These are phyloP conservation scores for Apiotrichum gracile DNA, from an alignment of 1,284 basidiomycete species.

Conservation along the genomic window DNA sequence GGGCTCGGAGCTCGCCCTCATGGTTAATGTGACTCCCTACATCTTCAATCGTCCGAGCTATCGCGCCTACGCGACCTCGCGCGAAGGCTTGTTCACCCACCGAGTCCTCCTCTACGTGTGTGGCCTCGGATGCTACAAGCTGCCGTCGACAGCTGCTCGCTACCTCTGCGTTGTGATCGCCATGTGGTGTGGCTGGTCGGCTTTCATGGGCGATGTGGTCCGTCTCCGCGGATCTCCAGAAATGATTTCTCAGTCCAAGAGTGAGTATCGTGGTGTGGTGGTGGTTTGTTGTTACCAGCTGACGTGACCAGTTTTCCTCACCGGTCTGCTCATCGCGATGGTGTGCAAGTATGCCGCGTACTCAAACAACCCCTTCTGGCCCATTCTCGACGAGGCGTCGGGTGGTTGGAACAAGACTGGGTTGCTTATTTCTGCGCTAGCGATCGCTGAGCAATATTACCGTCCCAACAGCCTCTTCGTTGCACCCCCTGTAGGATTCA, in stretches of 20 bases:
- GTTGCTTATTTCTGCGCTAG: slow-evolving; percentile 46
- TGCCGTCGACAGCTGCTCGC: slow-evolving; percentile 55
- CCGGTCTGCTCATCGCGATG: slow-evolving; percentile 64
- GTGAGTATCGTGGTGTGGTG: no score
- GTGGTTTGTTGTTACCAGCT: slow-evolving; percentile 6
- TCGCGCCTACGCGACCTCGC: slow-evolving; percentile 51
- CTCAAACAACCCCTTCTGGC: slow-evolving; percentile 83
- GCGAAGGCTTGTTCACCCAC: slow-evolving; percentile 52
- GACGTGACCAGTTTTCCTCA: slow-evolving; percentile 53
- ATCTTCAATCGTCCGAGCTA: slow-evolving; percentile 54
- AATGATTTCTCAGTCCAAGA: slow-evolving; percentile 49
- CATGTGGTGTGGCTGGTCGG: slow-evolving; percentile 53
- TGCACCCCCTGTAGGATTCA: slow-evolving; percentile 17
- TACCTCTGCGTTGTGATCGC: slow-evolving; percentile 58
- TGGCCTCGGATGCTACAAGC: slow-evolving; percentile 59
- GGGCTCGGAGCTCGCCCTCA: slow-evolving; percentile 67
- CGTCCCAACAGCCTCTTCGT: slow-evolving; percentile 37
- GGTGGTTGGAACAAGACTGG: slow-evolving; percentile 70
- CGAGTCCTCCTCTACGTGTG: slow-evolving; percentile 52
- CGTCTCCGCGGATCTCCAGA: slow-evolving; percentile 51
- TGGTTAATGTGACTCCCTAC: slow-evolving; percentile 62
- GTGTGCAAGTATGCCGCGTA: slow-evolving; percentile 73
- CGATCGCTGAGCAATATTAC: slow-evolving; percentile 35
- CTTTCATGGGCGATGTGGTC: slow-evolving; percentile 57
- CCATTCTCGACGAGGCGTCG: slow-evolving; percentile 61